phyloP scores from a whole-genome alignment of 2,329 filamentous ascomycete genomes.

The Epicoccum sorghinum region DNA sequence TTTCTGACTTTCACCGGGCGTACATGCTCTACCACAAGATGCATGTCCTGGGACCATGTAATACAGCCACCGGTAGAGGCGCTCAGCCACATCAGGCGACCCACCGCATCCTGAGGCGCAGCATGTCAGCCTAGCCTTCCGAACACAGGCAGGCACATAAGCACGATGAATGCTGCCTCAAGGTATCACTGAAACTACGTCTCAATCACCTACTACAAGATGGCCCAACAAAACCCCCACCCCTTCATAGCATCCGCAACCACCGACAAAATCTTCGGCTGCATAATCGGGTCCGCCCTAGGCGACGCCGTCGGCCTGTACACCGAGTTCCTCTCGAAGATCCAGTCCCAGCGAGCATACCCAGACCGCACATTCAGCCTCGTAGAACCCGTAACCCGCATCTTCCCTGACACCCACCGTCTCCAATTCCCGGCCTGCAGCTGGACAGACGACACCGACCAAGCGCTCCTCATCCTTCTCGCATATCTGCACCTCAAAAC shows the following conservation, averaged over 20 bases:
- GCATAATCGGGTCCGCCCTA: constrained; percentile 58
- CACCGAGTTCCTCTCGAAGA: constrained; percentile 58
- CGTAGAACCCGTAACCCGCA: constrained; percentile 48
- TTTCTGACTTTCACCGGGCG: no score
- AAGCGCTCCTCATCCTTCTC: constrained; percentile 58
- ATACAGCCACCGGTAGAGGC: not conserved
- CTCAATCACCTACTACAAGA: no score
- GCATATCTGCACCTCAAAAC: constrained; percentile 55
- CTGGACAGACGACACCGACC: constrained; percentile 64
- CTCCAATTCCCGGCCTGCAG: constrained; percentile 41
- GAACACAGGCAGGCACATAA: no score
- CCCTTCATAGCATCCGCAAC: constrained; percentile 13
- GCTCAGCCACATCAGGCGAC: no score
- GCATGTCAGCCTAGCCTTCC: not conserved
- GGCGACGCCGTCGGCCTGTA: constrained; percentile 63
- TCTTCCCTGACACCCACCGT: constrained; percentile 54
- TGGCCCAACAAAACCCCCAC: not conserved
- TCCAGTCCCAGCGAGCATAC: constrained; percentile 46
- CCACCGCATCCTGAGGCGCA: not conserved
- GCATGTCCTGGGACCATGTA: no score
- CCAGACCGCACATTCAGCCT: constrained; percentile 51
- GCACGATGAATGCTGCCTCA: no score
- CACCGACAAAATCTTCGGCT: constrained; percentile 52
- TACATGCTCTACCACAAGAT: no score
- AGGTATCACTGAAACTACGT: no score